Evolutionary conservation across 148 eudicot species (phyloP).

Genomic region (Gaultheria prostrata): DNA sequence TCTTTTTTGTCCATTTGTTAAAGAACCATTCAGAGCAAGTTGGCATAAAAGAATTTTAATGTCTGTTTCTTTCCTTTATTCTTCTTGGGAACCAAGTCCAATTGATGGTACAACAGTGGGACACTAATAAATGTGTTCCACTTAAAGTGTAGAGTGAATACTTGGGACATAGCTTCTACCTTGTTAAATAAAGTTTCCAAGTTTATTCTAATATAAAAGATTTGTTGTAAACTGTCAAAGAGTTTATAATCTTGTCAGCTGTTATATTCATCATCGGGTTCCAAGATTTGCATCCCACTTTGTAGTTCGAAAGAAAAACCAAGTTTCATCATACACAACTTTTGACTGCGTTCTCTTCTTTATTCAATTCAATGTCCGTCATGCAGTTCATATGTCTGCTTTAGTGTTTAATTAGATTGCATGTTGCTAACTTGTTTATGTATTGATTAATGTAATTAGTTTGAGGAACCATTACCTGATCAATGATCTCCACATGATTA

Average conservation of each 20-base stretch:
- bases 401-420: background rate
- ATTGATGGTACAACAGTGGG: background rate
- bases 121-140: background rate
- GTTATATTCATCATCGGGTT: background rate
- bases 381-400: background rate
- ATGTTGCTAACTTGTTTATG: background rate
- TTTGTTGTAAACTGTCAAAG: background rate
- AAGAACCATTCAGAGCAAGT: background rate
- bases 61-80: background rate
- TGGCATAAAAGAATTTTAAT: background rate
- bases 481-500: slow-evolving; percentile 12
- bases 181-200: background rate
- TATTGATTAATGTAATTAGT: background rate
- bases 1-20: background rate
- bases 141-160: background rate
- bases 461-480: slow-evolving; percentile 10
- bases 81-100: background rate
- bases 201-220: background rate
- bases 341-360: background rate
- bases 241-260: background rate
- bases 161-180: background rate
- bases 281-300: background rate
- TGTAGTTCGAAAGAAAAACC: background rate
- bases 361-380: background rate
- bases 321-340: background rate